Percentiles rank a stretch among this genome's conserved stretches.
These are phyloP conservation scores for Amaranthus hypochondriacus DNA, from an alignment of 148 eudicot species.

Conservation along the genomic window DNA sequence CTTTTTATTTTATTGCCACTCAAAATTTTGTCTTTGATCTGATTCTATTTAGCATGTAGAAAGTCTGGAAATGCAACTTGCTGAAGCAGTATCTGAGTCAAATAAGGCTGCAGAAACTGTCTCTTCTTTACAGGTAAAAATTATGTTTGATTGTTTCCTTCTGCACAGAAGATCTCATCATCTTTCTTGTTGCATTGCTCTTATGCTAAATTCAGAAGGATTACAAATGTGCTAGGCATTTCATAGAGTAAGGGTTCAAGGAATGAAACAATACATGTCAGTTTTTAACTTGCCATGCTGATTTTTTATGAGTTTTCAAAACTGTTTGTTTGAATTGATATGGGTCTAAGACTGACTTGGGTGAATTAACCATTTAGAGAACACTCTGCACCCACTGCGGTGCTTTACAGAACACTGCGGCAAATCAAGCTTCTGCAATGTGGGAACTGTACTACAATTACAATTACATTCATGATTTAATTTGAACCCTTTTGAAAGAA, in stretches of 20 bases:
- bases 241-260: background rate
- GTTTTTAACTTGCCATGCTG: background rate
- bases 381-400: background rate
- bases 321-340: background rate
- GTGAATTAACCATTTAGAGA: background rate
- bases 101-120: constrained; percentile 82
- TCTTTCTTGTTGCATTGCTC: too few relatives aligned
- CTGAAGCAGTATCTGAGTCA: constrained; percentile 68
- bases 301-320: background rate
- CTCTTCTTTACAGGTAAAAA: constrained; percentile 75
- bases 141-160: background rate
- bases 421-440: background rate
- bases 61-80: constrained; percentile 82
- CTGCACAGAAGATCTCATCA: background rate
- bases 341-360: background rate
- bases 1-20: constrained; percentile 4
- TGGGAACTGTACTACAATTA: too few relatives aligned
- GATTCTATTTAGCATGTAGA: constrained; percentile 54
- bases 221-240: background rate
- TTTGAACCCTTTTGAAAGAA: too few relatives aligned
- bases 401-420: background rate
- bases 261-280: background rate
- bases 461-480: too few relatives aligned
- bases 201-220: background rate
- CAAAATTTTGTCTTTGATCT: constrained; percentile 20